These are phyloP conservation scores for Komagataea norvegica DNA, from an alignment of 1,139 yeast genomes.

Conservation along the genomic window DNA sequence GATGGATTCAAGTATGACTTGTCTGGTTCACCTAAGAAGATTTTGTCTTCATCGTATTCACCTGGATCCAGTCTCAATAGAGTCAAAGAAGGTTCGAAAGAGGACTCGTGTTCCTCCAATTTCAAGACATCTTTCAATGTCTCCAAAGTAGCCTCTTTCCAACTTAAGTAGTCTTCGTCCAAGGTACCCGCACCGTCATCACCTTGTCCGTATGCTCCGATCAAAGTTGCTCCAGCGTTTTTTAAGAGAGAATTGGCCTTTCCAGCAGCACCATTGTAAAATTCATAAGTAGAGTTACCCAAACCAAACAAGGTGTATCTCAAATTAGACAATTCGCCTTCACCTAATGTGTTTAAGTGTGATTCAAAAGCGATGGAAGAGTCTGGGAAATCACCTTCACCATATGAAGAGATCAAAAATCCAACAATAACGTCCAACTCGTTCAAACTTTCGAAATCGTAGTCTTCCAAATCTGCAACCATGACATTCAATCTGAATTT, in stretches of 20 bases:
- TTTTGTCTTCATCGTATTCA: slow-evolving; percentile 36
- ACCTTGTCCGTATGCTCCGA: slow-evolving; percentile 81
- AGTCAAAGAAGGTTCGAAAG: slow-evolving; percentile 68
- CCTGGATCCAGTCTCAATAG: slow-evolving; percentile 35
- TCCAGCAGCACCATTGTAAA: slow-evolving; percentile 79
- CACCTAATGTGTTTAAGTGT: slow-evolving; percentile 47
- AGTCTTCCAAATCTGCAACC: slow-evolving; percentile 85
- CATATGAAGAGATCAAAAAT: slow-evolving; percentile 87
- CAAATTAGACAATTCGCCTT: slow-evolving; percentile 57
- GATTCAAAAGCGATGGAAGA: slow-evolving; percentile 74
- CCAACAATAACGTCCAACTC: slow-evolving; percentile 58
- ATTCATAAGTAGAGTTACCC: slow-evolving; percentile 92
- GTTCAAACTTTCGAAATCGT: slow-evolving; percentile 73
- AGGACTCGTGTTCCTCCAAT: slow-evolving; percentile 71
- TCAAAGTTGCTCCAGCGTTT: slow-evolving; percentile 62
- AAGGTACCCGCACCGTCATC: slow-evolving; percentile 93
- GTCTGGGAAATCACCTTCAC: slow-evolving; percentile 98
- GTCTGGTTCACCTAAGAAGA: slow-evolving; percentile 85
- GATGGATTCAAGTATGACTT: slow-evolving; percentile 47
- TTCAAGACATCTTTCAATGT: slow-evolving; percentile 59
- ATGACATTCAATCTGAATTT: slow-evolving; percentile 78
- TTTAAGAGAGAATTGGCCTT: slow-evolving; percentile 46
- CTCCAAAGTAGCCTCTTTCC: slow-evolving; percentile 81
- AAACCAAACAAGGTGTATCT: slow-evolving; percentile 79
- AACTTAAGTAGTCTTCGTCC: slow-evolving; percentile 89